These are phyloP conservation scores for Zygosaccharomyces bisporus DNA, from an alignment of 805 yeast genomes.

Conservation along the genomic window DNA sequence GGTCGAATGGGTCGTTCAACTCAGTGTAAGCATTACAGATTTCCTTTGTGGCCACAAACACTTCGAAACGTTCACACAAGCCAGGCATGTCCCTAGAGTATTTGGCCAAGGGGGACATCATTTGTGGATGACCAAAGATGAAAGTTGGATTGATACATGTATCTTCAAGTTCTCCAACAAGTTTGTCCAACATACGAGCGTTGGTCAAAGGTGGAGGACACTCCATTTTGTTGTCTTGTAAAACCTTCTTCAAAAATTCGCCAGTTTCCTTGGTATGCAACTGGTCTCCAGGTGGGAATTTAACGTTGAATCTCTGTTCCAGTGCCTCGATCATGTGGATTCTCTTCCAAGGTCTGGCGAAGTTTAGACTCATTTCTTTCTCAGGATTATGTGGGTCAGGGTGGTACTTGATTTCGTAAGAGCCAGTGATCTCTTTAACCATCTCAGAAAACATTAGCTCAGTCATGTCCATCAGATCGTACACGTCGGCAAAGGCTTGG, in stretches of 20 bases:
- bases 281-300: constrained; percentile 93
- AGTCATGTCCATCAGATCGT: constrained; percentile 89
- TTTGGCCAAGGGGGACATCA: constrained; percentile 99
- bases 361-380: constrained; percentile 73
- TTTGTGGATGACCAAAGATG: constrained; percentile 97
- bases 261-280: constrained; percentile 93
- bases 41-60: constrained; percentile 97
- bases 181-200: constrained; percentile 97
- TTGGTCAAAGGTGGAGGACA: constrained; percentile 91
- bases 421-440: constrained; percentile 94
- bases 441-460: constrained; percentile 91
- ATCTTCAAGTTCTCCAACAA: constrained; percentile 96
- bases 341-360: constrained; percentile 98
- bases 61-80: constrained; percentile 96
- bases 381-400: constrained; percentile 95
- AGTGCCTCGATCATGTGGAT: constrained; percentile 94
- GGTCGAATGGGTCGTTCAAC: constrained; percentile 98
- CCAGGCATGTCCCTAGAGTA: constrained; percentile 91
- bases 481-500: constrained; percentile 96
- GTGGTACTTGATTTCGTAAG: constrained; percentile 79
- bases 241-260: constrained; percentile 75
- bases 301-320: constrained; percentile 79
- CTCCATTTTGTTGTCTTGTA: constrained; percentile 76
- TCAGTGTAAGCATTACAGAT: constrained; percentile 98
- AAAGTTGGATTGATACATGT: constrained; percentile 94